These are phyloP conservation scores for Puccinellia tenuiflora DNA, from an alignment of 176 grass and related monocot species.

Conservation along the genomic window DNA sequence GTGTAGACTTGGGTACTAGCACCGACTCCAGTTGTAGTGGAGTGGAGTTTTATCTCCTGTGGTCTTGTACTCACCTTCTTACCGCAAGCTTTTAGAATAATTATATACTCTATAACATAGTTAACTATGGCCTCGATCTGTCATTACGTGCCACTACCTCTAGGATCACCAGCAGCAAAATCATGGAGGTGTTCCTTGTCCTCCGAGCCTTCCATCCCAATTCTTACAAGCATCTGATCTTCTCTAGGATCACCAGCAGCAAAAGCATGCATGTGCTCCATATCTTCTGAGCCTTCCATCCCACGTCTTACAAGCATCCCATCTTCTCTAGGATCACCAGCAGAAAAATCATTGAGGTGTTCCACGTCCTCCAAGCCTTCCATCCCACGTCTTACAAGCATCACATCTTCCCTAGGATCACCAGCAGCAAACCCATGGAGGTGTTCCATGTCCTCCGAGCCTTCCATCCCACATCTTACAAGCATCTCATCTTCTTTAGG, in stretches of 20 bases:
- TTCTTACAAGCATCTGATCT: not conserved
- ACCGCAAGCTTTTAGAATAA: no score
- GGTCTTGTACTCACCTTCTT: no score
- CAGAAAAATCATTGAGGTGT: not conserved
- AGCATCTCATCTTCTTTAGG: not conserved
- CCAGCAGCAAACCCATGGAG: not conserved
- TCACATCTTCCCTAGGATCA: not conserved
- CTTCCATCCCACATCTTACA: not conserved
- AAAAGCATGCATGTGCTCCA: no score
- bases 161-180: not conserved
- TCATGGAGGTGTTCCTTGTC: not conserved
- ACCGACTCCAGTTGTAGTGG: not conserved
- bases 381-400: not conserved
- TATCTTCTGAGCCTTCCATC: not conserved
- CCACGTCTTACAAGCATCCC: not conserved
- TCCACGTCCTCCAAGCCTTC: not conserved
- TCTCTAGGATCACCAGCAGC: no score
- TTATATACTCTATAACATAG: no score
- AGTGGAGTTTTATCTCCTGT: no score
- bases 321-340: not conserved
- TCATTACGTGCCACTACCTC: no score
- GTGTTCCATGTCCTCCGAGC: not conserved
- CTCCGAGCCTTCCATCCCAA: not conserved
- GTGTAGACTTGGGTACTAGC: not conserved
- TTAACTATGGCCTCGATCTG: no score